Base-by-base conservation (phyloP, 2,329 filamentous ascomycete genomes). In the Talaromyces rugulosus region DNA sequence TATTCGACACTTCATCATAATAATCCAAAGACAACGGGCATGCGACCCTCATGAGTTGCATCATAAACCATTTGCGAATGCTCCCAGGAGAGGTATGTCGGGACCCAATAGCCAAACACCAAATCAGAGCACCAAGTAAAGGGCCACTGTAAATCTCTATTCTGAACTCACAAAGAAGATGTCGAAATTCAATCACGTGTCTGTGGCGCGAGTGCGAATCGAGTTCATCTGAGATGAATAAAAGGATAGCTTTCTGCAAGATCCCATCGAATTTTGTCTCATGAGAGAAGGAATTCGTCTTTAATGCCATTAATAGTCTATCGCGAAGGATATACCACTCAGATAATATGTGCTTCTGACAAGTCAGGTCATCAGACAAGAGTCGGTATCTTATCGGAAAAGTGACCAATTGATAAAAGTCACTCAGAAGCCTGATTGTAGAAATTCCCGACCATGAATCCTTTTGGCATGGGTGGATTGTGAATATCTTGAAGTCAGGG, bases 101-200 rank as follows among this genome's bases (percentile, higher is more conserved):
- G 36, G 64, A 59, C 7, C 67, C 66, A 34, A 68, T 64, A 5
- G 53, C 59, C 6, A 68, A 50, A 33, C 64, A 68, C 66, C 67
- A 69, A 11, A 66, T 67, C 18, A 69, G 53, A 30, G 66, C 67
- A 4, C 66, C 67, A 3, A 63, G 65, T 30, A 68, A 51, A 18
- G 58, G 52, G 4, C 59, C 62, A 40, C 52, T 18, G 61, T 67
- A 69, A 54, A 64, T 61, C 3, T 51, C 53, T 28, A 62, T 61
- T 14, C 66, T 58, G 2, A 63, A 67, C 14, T 62, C 50, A n/a
- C 58, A 54, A 11, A 69, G 59, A 7, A 66, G 54, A 36, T 33
- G n/a, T 23, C 64, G 60, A 3, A 68, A 42, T 27, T 64, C 56
- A 36, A 27, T 31, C 2, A 59, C 33, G 30, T 30, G 47, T n/a